A percentile compares a stretch with the other conserved stretches of the same genome.
Conservation (phyloP, 2,329 filamentous ascomycete genomes). For the Pestalotiopsis sp. region DNA sequence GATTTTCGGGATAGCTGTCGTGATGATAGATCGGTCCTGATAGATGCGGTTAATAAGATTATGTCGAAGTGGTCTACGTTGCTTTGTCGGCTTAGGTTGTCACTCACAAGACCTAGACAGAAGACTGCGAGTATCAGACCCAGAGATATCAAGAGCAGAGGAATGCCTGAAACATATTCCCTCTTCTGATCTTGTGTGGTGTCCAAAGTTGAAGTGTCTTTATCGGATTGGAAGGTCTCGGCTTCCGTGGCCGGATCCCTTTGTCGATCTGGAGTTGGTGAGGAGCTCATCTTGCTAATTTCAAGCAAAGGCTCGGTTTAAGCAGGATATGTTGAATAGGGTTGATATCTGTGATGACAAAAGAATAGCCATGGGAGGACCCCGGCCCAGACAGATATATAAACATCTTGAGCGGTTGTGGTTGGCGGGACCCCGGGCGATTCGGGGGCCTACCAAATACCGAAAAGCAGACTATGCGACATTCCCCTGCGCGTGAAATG, state of each 20-base stretch:
- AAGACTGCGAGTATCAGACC: background rate
- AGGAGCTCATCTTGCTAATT: background rate
- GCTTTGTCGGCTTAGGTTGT: background rate
- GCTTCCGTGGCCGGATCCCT: background rate
- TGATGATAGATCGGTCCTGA: constrained; percentile 1
- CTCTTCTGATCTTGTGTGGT: background rate
- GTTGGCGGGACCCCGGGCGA: no score
- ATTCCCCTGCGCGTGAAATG: no score
- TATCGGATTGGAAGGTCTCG: background rate
- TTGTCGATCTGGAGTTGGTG: background rate
- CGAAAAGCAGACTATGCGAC: no score
- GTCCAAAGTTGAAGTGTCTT: background rate
- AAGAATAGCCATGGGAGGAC: no score
- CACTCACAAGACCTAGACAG: background rate
- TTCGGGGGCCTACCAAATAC: no score
- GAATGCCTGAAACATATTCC: background rate
- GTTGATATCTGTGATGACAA: no score
- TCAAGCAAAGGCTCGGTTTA: background rate
- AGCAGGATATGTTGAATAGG: background rate
- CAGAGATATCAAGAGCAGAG: background rate
- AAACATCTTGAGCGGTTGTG: no score
- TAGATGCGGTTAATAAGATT: background rate
- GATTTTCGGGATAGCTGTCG: constrained; percentile 25
- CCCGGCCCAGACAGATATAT: no score
- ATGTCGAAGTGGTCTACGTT: background rate